Percentiles rank a stretch among this genome's conserved stretches.
phyloP scores from a whole-genome alignment of 164 flowering plant species.

The Stephania cephalantha region DNA sequence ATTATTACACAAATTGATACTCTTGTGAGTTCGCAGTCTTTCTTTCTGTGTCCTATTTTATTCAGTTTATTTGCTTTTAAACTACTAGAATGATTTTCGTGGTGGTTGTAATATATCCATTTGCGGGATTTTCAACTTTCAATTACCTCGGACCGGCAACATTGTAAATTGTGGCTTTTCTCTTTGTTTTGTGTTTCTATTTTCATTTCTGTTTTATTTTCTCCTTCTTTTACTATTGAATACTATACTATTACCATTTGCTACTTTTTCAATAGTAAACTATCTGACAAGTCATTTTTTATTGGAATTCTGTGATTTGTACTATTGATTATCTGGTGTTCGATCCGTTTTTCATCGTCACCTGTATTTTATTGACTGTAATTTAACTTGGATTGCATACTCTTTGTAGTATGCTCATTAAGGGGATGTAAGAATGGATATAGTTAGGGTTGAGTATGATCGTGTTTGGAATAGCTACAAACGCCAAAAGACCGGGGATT shows the following conservation, averaged over 20 bases:
- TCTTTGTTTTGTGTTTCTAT: neutral
- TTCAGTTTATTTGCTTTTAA: neutral
- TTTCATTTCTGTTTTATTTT: neutral
- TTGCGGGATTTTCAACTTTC: neutral
- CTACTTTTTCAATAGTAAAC: no score
- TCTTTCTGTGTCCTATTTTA: neutral
- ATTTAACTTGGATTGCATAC: no score
- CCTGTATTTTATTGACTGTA: no score
- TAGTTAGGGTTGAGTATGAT: no score
- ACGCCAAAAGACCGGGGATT: no score
- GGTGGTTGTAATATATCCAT: neutral
- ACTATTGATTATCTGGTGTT: neutral
- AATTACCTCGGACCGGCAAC: neutral
- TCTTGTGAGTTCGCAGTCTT: conserved; percentile 48
- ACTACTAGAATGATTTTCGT: neutral
- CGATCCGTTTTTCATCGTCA: neutral
- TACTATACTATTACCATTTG: neutral
- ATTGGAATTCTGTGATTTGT: neutral
- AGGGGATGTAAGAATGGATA: no score
- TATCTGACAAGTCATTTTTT: neutral
- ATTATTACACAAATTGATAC: conserved; percentile 82
- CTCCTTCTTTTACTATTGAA: neutral
- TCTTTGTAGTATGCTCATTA: no score
- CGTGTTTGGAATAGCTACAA: no score
- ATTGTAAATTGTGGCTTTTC: neutral